phyloP scores from a whole-genome alignment of 202 grass and related monocot species.

The Sporobolus alterniflorus region DNA sequence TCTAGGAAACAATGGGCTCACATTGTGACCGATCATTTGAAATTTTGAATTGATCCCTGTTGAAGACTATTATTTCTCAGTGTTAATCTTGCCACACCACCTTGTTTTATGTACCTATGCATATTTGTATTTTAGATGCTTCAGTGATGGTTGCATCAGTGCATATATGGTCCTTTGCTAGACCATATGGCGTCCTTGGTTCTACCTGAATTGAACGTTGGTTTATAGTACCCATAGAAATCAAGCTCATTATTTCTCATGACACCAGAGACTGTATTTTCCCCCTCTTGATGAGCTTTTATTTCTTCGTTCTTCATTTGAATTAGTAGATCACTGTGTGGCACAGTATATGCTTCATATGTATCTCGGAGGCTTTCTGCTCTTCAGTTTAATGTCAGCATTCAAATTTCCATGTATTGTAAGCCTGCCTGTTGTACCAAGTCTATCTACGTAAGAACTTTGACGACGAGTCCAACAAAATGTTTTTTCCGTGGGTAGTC shows the following conservation, averaged over 20 bases:
- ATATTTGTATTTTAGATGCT: neutral
- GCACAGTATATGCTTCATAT: neutral
- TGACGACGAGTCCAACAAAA: neutral
- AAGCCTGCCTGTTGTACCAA: neutral
- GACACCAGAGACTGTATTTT: neutral
- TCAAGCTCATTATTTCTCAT: neutral
- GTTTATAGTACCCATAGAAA: neutral
- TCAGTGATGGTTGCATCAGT: neutral
- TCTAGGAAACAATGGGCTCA: neutral
- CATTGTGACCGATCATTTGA: neutral
- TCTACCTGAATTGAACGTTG: neutral
- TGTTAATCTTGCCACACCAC: neutral
- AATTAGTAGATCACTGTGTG: neutral
- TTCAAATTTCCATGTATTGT: neutral
- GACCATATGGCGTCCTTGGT: neutral
- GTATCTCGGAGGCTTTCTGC: neutral
- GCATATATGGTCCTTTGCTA: neutral
- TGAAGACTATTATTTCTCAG: neutral
- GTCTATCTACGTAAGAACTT: neutral
- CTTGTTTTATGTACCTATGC: neutral
- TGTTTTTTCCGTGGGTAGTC: too few species aligned
- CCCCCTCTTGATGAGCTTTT: neutral
- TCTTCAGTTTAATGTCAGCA: neutral
- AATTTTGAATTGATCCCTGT: neutral
- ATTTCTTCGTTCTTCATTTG: neutral